phyloP scores from a whole-genome alignment of 1,284 basidiomycete species.

The Caloboletus inedulis region DNA sequence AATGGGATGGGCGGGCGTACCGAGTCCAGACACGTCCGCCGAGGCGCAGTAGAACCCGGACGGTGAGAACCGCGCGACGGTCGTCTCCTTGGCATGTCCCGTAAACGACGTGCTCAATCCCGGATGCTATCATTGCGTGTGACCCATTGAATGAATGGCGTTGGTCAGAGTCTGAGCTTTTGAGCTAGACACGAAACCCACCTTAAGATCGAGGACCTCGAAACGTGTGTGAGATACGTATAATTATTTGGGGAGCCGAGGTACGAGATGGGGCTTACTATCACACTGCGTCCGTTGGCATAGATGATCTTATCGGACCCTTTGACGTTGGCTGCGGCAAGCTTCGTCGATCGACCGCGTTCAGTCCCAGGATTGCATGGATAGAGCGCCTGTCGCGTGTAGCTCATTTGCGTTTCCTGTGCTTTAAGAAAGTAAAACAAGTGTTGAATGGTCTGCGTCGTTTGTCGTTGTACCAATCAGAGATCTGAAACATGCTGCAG shows the following conservation, averaged over 20 bases:
- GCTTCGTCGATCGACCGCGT: conserved; percentile 76
- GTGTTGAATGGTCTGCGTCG: neutral
- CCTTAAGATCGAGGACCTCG: conserved; percentile 63
- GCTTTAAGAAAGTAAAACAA: neutral
- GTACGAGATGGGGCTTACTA: conserved; percentile 52
- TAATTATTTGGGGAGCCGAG: neutral
- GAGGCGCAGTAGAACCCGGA: conserved; percentile 96
- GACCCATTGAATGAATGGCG: neutral
- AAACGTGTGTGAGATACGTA: conserved; percentile 2
- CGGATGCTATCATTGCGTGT: conserved; percentile 42
- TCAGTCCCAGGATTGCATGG: conserved; percentile 75
- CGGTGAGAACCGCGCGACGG: conserved; percentile 89
- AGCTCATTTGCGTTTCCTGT: conserved; percentile 22
- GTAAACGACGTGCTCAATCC: conserved; percentile 59
- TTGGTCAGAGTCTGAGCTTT: neutral
- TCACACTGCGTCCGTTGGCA: conserved; percentile 80
- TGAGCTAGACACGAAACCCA: conserved; percentile 21
- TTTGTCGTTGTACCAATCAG: conserved; percentile 4
- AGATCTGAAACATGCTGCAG: conserved; percentile 14
- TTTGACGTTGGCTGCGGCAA: conserved; percentile 65
- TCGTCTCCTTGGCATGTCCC: conserved; percentile 83
- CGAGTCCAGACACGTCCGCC: conserved; percentile 76
- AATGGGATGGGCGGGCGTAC: conserved; percentile 38
- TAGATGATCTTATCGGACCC: conserved; percentile 76
- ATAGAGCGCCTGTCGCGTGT: conserved; percentile 45